Conservation (phyloP, 495 filamentous ascomycete species). For the Hyaloscypha finlandica region DNA sequence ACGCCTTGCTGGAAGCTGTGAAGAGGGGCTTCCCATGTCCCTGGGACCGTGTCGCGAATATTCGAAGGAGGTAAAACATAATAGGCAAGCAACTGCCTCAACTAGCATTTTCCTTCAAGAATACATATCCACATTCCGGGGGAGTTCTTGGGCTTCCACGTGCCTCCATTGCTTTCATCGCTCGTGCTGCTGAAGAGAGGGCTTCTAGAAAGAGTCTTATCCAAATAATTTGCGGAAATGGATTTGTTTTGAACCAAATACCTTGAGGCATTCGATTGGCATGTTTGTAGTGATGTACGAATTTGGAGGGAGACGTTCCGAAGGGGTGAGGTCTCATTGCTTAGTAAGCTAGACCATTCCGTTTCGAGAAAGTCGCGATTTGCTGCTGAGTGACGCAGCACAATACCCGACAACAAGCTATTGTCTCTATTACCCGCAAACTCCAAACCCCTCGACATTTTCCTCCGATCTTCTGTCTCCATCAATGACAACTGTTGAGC, state of each 20-base stretch:
- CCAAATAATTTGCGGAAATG: no score
- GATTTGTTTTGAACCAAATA: background rate
- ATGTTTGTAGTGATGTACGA: background rate
- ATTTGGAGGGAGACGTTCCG: background rate
- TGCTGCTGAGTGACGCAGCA: background rate
- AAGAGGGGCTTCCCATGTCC: no score
- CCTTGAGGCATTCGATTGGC: background rate
- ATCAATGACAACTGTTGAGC: constrained; percentile 51
- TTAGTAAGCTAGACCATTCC: background rate
- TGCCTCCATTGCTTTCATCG: no score
- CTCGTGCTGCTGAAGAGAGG: no score
- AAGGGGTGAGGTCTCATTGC: background rate
- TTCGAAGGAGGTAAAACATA: no score
- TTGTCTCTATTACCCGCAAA: background rate
- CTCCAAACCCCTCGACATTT: background rate
- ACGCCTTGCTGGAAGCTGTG: no score
- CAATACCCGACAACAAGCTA: background rate
- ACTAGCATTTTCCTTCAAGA: no score
- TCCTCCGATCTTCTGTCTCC: background rate
- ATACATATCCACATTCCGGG: no score
- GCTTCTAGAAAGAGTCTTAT: no score
- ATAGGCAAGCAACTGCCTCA: no score
- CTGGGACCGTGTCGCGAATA: no score
- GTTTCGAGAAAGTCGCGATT: background rate
- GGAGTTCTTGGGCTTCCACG: no score